phyloP scores from a whole-genome alignment of 805 yeast genomes.

The Kluyveromyces aestuarii region DNA sequence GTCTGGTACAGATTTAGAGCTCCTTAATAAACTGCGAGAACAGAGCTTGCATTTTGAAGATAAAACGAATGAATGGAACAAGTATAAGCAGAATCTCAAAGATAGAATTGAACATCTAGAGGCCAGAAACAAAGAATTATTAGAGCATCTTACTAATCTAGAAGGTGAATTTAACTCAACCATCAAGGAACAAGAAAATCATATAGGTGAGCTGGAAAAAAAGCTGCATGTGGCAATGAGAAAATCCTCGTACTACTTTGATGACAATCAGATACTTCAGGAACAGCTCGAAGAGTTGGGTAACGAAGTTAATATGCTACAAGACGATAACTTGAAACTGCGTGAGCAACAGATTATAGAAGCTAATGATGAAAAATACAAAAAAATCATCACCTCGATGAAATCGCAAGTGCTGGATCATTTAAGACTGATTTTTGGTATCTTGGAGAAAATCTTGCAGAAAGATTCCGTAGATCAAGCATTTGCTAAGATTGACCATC shows the following conservation, averaged over 20 bases:
- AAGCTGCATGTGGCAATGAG: conserved; percentile 9
- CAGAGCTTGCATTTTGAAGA: conserved; percentile 1
- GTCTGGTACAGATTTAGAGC: background rate
- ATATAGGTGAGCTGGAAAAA: conserved; percentile 17
- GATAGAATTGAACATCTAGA: background rate
- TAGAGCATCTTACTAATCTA: conserved; percentile 5
- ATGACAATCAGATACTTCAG: conserved; percentile 8
- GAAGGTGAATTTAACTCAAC: conserved; percentile 16
- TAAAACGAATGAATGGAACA: background rate
- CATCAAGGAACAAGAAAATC: conserved; percentile 20
- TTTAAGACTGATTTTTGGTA: conserved; percentile 40
- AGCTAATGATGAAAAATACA: conserved; percentile 32
- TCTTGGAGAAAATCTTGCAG: conserved; percentile 48
- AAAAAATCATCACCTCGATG: conserved; percentile 27
- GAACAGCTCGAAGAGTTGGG: conserved; percentile 8
- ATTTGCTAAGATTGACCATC: conserved; percentile 37
- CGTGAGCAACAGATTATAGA: conserved; percentile 14
- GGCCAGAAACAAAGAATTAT: background rate
- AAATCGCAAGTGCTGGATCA: conserved; percentile 27
- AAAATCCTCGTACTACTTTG: conserved; percentile 8
- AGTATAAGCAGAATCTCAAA: background rate
- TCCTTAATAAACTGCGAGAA: background rate
- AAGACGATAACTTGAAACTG: conserved; percentile 18
- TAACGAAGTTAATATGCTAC: conserved; percentile 11
- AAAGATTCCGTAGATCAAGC: conserved; percentile 53